Base-by-base conservation (phyloP, 2,329 filamentous ascomycete species). In the Shiraia bambusicola region DNA sequence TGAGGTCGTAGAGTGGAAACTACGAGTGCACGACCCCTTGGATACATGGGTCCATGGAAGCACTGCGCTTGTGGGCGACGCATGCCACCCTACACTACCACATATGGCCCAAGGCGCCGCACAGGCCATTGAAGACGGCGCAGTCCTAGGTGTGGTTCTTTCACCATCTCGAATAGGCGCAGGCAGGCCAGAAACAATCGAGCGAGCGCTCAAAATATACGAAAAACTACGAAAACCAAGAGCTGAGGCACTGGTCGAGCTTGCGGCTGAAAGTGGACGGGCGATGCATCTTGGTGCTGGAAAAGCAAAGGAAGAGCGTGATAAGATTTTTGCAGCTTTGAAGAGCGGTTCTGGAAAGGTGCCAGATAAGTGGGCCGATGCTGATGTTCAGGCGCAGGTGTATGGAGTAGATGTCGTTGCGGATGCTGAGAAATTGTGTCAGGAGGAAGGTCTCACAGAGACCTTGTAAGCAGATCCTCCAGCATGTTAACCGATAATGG, bases 1-100 rank as follows among this genome's bases (percentile, higher is more conserved):
- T n/a, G 80, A 82, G 49, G 76, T 86, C 4, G 79, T 81, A 50
- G 82, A 86, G 60, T 87, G 83, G 80, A 82, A 81, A 50, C 67
- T 87, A 31, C 71, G 80, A 17, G 77, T 81, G 4, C 81, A 85
- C 56, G 75, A 79, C 27, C 81, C 81, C 0, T 65, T 87, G 4
- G 76, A 77, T 0, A 82, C 78, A 4, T 87, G 83, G 83, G 71
- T 81, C 0, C 67, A 78, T 27, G 74, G 75, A 9, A 71, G 66
- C 9, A 69, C 73, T 2, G 79, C 77, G 2, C 68, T 83, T 3
- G 70, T 82, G 0, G 80, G 80, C 14, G 80, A 83, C 55, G 77
- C 80, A 1, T 81, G 78, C 54, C 82, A 84, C 60, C 80, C 81
- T 0, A 84, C 81, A 2, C 70, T 84, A 1, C 82, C 82, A 1